Base-by-base conservation (phyloP, 2,329 filamentous ascomycete genomes). In the Aspergillus aculeatus region DNA sequence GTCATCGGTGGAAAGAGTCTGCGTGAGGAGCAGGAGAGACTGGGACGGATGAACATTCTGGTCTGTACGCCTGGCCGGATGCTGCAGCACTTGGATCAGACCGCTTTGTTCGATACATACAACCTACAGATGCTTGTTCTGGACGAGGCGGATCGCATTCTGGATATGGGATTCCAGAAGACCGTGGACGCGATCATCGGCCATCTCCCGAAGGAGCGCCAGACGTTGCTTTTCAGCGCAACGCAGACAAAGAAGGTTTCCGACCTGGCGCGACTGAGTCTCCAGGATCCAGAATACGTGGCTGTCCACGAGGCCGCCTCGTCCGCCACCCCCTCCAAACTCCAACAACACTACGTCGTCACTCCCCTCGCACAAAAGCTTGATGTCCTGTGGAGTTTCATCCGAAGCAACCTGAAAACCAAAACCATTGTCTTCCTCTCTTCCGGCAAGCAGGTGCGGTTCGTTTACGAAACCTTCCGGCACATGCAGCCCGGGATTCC, bases 371-470 rank as follows among this genome's bases (percentile, higher is more conserved):
- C 90, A 1, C 89, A 96, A 60, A 99, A 99, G 75, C 82, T 99
- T 53, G 90, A 98, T 72, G 96, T 90, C 0, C 78, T 99, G 2
- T 99, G 89, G 82, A 92, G 92, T 29, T 99, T 99, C 75, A 89
- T 99, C 66, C 89, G 94, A 66, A 84, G 89, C 6, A 96, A 96
- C 69, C 83, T 97, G 55, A 96, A 96, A 77, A 88, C 88, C 64
- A 99, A 98, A 77, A 96, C 96, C 2, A 86, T 99, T 21, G 93
- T 98, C 24, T 99, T 99, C 73, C 78, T 99, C 60, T 96, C 92
- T 3, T 96, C 92, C 0, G 93, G 92, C 50, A 99, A 99, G 74
- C 93, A 98, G 72, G 95, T 99, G 19, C 89, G 95, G 14, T 99
- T 97, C 72, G 90, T 95, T 5, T 98, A 96, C 77, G 95, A 99